Conservation (phyloP, 2,329 filamentous ascomycete genomes). For the Sphaerulina vaccinii region DNA sequence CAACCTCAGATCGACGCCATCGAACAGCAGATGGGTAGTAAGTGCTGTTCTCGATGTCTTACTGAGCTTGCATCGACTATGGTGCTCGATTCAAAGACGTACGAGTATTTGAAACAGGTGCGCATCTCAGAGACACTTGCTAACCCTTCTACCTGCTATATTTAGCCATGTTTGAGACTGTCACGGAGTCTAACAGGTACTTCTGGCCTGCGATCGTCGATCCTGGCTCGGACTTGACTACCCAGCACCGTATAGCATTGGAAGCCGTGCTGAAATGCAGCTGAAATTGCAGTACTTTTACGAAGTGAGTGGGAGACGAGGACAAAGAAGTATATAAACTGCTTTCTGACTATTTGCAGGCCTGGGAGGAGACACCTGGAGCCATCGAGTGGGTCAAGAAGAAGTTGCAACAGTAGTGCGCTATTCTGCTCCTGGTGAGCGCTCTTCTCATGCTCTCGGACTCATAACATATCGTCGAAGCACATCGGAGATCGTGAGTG, state of each 20-base stretch:
- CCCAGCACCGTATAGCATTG: background rate
- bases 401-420: background rate
- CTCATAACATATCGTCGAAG: background rate
- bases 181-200: background rate
- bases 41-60: no score
- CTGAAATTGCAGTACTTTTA: constrained; percentile 2
- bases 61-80: no score
- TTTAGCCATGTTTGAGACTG: background rate
- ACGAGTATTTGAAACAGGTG: no score
- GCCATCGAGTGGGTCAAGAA: constrained; percentile 12
- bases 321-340: no score
- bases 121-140: no score
- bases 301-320: background rate
- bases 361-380: constrained; percentile 14
- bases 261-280: constrained; percentile 5
- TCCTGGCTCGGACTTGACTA: background rate
- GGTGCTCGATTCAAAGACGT: no score
- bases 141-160: no score
- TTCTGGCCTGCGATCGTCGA: constrained; percentile 15
- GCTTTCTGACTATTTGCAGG: background rate
- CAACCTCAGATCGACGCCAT: background rate
- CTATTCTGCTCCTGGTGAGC: no score
- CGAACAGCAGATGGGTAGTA: constrained; percentile 6
- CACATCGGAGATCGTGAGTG: no score
- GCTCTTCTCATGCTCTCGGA: background rate